Base-by-base conservation (phyloP, 2,329 filamentous ascomycete genomes). In the Bipolaris victoriae region DNA sequence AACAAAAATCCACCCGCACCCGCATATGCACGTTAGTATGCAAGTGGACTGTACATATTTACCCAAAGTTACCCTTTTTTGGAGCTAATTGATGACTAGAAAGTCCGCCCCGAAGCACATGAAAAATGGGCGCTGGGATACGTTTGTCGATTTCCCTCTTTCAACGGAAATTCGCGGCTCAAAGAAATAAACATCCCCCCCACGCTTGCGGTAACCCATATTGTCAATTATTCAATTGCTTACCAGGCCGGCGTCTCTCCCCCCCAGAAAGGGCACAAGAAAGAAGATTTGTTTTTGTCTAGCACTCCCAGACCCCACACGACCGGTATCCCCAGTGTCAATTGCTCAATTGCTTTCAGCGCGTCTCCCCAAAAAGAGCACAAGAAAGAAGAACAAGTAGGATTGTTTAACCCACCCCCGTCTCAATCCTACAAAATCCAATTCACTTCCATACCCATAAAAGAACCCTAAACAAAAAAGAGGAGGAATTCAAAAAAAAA, bases 401-500 rank as follows among this genome's bases (percentile, higher is more conserved):
- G 6, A 5, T 24, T 24, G 22, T 24, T 24, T 7, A 24, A 24
- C 6, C 22, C 22, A 24, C 22, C 22, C 1, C 22, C 22, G 11
- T 7, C 16, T 7, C 22, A 41, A 48, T 45, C 48, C 50, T 46
- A 47, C 50, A 51, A 51, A 51, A 18, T 24, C 10, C 29, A 22
- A 18, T 9, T 9, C 33, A 13, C 31, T 10, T 7, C 44, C n/a
- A 16, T 5, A 33, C 9, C 0, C 2, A 7, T 39, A 22, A 15
- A 3, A 24, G 62, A 49, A 60, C 16, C 16, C 16, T 16, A 16
- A n/a, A 64, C 66, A 62, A 55, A 55, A 37, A 37, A 15, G 40
- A 44, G 20, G 15, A 31, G 31, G 40, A 16, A 10, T 9, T 39
- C 20, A 50, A 36, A 2, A 54, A 61, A 5, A 29, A 29, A 29